Evolutionary conservation across 2,329 filamentous ascomycete genomes (phyloP), one percentile per base, ranked within the genome.

Genomic region (Pseudopithomyces chartarum): DNA sequence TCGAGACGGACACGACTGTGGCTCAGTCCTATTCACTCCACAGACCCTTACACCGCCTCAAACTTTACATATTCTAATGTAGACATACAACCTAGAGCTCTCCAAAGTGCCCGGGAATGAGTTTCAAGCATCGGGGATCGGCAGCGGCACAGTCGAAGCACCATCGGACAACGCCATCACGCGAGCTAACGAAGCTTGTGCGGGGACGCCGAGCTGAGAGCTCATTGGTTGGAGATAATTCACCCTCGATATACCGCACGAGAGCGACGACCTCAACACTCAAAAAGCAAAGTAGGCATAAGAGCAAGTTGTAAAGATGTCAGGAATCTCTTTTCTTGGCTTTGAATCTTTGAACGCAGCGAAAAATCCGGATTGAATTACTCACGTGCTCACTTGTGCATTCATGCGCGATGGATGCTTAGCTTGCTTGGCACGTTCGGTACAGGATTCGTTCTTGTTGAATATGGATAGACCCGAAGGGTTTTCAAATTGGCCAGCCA

Each of bases 151-250:
- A n/a, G n/a, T 17, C 34, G 33, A 50, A 42, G 47, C 47, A 50
- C 22, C 33, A 26, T 6, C 36, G 20, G 48, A 23, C 32, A 42
- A 23, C 34, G 54, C 54, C 50, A 52, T 20, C 32, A 26, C 29
- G 15, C 22, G 6, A 34, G 6, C 43, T 53, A 52, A 44, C 48
- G 49, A 57, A 57, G 54, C 54, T 57, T 57, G 49, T 49, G 47
- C 54, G 53, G 47, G 8, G 17, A n/a, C 23, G 54, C 40, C 54
- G 54, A 56, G 47, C 40, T 15, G 40, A 11, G 33, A 26, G 39
- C 11, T 40, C n/a, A 56, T 52, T 56, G 20, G 54, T 8, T 23
- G 45, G 22, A 43, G 10, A 42, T 15, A n/a, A 19, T 20, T n/a
- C 48, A 23, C 2, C 23, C 8, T 15, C 10, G 34, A 34, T n/a